Conservation (phyloP, 2,329 filamentous ascomycete genomes). For the Phyllosticta citribraziliensis region DNA sequence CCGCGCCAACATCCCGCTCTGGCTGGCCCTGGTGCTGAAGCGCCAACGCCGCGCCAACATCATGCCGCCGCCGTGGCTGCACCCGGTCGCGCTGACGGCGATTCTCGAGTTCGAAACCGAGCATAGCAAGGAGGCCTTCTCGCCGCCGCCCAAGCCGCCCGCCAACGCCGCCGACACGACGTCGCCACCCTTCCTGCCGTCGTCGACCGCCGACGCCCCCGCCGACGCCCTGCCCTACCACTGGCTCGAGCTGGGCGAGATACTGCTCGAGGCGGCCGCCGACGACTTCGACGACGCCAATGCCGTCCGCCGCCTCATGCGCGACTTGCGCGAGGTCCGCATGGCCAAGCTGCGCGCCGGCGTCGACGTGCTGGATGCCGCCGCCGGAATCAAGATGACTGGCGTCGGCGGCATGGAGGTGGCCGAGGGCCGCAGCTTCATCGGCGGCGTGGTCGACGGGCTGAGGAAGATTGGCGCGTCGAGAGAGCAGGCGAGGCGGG, state of each 20-base stretch:
- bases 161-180: conserved; percentile 22
- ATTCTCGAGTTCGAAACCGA: conserved; percentile 77
- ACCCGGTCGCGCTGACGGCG: conserved; percentile 60
- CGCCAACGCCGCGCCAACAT: conserved; percentile 92
- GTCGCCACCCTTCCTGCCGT: conserved; percentile 67
- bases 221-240: conserved; percentile 76
- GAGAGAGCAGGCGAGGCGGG: conserved; percentile 64
- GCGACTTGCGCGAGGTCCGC: conserved; percentile 77
- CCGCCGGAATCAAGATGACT: conserved; percentile 60
- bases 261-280: conserved; percentile 72
- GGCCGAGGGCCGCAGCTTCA: conserved; percentile 73
- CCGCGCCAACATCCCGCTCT: conserved; percentile 71
- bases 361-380: conserved; percentile 60
- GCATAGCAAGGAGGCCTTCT: conserved; percentile 60
- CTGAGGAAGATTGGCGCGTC: conserved; percentile 72
- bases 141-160: conserved; percentile 62
- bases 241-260: conserved; percentile 85
- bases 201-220: conserved; percentile 60
- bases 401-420: conserved; percentile 92
- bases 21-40: conserved; percentile 91
- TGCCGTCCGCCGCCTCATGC: conserved; percentile 61
- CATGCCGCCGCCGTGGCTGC: conserved; percentile 80
- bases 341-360: conserved; percentile 80
- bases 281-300: conserved; percentile 73
- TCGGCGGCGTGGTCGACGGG: conserved; percentile 78